Percentiles rank a stretch among this genome's conserved stretches.
phyloP scores from a whole-genome alignment of 495 filamentous ascomycete species.

The Lophium mytilinum region DNA sequence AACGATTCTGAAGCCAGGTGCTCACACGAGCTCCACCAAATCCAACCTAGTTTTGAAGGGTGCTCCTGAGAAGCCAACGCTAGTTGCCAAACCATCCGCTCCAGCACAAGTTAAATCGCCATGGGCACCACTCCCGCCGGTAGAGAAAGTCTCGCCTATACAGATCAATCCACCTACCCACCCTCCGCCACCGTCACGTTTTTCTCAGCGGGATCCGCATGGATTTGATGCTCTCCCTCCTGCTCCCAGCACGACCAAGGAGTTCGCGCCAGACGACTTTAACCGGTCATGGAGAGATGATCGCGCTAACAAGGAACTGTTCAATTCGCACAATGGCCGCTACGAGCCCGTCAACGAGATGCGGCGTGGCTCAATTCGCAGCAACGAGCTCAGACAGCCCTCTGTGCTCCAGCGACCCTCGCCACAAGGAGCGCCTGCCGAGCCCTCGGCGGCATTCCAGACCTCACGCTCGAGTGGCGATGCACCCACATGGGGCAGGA shows the following conservation, averaged over 20 bases:
- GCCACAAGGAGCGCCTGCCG: constrained; percentile 62
- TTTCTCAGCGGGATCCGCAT: constrained; percentile 25
- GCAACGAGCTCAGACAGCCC: constrained; percentile 61
- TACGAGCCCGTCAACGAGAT: constrained; percentile 81
- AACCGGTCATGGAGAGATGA: constrained; percentile 78
- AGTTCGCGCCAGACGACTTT: constrained; percentile 93
- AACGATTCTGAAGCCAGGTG: constrained; percentile 37
- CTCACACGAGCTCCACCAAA: constrained; percentile 11
- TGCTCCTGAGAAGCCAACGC: constrained; percentile 62
- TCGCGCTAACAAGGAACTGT: constrained; percentile 64
- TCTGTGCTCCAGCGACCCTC: constrained; percentile 69
- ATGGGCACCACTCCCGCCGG: constrained; percentile 78
- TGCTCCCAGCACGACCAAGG: constrained; percentile 51
- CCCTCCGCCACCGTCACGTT: constrained; percentile 19
- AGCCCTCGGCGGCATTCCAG: constrained; percentile 89
- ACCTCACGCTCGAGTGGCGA: constrained; percentile 61
- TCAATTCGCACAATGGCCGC: constrained; percentile 86
- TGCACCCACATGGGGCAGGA: constrained; percentile 58
- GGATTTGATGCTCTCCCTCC: constrained; percentile 39
- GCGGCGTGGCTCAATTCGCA: constrained; percentile 60
- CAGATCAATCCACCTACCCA: constrained; percentile 40
- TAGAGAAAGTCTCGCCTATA: constrained; percentile 71
- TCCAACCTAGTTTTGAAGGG: constrained; percentile 51
- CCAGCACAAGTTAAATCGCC: constrained; percentile 76
- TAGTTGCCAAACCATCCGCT: constrained; percentile 72